phyloP scores from a whole-genome alignment of 306 rosid species.

The Prunus kanzakura region DNA sequence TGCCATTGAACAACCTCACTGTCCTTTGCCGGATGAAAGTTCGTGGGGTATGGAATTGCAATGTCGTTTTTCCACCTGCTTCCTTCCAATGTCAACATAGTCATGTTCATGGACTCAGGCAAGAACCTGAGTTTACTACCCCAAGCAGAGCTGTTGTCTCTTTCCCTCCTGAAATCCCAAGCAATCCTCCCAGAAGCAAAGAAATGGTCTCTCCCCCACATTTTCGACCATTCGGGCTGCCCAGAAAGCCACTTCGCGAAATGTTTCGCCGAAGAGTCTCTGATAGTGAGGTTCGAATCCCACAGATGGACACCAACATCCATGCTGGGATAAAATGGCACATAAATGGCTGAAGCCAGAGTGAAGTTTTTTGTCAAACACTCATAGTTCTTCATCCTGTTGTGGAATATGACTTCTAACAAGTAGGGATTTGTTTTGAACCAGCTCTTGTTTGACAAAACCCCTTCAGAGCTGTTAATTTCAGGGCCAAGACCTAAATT shows the following conservation, averaged over 20 bases:
- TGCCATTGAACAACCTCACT: constrained; percentile 53
- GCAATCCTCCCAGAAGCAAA: constrained; percentile 75
- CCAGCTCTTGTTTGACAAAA: constrained; percentile 50
- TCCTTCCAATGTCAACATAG: constrained; percentile 79
- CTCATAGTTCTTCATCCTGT: constrained; percentile 52
- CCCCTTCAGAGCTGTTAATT: constrained; percentile 27
- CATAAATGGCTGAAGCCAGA: constrained; percentile 70
- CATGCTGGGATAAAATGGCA: constrained; percentile 88
- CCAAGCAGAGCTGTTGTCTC: constrained; percentile 57
- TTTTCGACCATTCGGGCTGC: constrained; percentile 57
- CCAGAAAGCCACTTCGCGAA: constrained; percentile 45
- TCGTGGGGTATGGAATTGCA: constrained; percentile 83
- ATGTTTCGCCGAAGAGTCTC: constrained; percentile 69
- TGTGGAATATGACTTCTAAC: constrained; percentile 77
- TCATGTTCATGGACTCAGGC: constrained; percentile 74
- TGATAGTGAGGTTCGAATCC: constrained; percentile 47
- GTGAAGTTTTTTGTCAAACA: constrained; percentile 69
- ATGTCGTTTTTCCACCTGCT: constrained; percentile 84
- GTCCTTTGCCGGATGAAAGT: constrained; percentile 54
- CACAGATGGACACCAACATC: constrained; percentile 71
- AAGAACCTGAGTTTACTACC: constrained; percentile 79
- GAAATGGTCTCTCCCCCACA: constrained; percentile 91
- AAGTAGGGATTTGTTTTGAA: constrained; percentile 71
- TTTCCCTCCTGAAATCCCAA: constrained; percentile 85
- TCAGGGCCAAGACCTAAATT: constrained; percentile 68